phyloP scores from a whole-genome alignment of 345 rosid species.

The Gossypium bickii region DNA sequence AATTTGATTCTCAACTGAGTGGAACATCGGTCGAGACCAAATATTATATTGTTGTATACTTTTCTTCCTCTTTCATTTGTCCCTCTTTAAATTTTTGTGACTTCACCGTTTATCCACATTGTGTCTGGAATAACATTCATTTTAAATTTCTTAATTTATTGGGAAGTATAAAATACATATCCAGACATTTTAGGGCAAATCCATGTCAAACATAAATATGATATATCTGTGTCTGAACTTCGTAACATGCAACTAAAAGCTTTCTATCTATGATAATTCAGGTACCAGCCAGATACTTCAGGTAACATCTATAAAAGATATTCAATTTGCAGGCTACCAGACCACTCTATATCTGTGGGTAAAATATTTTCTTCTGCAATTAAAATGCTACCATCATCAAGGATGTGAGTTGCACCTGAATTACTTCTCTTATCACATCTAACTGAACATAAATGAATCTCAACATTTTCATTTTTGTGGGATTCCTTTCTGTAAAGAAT shows the following conservation, averaged over 20 bases:
- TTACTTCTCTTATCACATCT: not conserved
- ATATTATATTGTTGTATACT: not conserved
- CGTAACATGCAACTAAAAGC: not conserved
- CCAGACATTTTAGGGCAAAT: not conserved
- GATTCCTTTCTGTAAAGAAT: too few species aligned
- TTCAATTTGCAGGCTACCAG: not conserved
- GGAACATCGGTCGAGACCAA: not conserved
- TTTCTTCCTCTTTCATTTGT: not conserved
- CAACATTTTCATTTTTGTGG: not conserved
- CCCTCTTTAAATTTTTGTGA: not conserved
- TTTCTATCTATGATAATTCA: not conserved
- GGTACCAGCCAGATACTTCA: not conserved
- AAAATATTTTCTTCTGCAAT: not conserved
- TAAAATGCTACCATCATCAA: not conserved
- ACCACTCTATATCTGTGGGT: not conserved
- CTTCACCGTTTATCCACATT: not conserved
- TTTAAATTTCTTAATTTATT: not conserved
- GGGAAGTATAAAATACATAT: not conserved
- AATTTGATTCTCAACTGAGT: not conserved
- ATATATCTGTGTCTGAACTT: not conserved
- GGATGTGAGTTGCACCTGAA: not conserved
- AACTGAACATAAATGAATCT: not conserved
- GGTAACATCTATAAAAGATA: not conserved
- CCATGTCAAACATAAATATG: not conserved
- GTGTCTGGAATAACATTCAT: not conserved